Percentiles rank a stretch among this genome's conserved stretches.
Evolutionary conservation across 768 basidiomycete genomes (phyloP).

Genomic region (Roridomyces roridus): DNA sequence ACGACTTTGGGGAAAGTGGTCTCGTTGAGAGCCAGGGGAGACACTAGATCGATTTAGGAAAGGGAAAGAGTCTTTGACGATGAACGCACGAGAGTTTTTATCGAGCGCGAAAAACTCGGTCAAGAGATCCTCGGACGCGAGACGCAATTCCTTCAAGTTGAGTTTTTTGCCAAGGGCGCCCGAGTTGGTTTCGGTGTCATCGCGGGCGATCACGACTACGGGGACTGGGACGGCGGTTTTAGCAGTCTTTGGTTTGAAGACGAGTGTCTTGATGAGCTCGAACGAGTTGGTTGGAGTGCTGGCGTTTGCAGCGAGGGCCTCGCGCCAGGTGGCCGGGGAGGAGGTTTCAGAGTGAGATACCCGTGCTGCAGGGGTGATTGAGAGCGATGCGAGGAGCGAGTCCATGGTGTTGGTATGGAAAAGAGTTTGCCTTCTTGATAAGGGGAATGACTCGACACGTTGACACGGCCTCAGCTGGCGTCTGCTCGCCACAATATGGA

Average conservation of each 20-base stretch:
- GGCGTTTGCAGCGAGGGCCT: conserved; percentile 61
- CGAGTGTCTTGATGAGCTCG: conserved; percentile 84
- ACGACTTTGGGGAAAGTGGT: conserved; percentile 72
- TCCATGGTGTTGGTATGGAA: conserved; percentile 42
- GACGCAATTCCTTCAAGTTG: conserved; percentile 84
- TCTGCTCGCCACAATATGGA: too few species aligned
- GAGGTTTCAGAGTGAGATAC: conserved; percentile 66
- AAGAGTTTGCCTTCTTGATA: conserved; percentile 25
- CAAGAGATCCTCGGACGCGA: conserved; percentile 87
- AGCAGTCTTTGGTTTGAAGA: conserved; percentile 97
- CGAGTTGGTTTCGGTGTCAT: conserved; percentile 84
- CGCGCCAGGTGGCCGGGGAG: conserved; percentile 81
- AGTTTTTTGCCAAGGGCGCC: conserved; percentile 79
- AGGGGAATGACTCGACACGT: conserved; percentile 44
- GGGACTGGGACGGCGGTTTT: conserved; percentile 86
- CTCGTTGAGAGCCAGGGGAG: conserved; percentile 74
- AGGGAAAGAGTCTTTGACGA: conserved; percentile 9
- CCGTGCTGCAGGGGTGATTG: conserved; percentile 58
- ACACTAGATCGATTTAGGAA: conserved; percentile 58
- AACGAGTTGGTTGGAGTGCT: conserved; percentile 59
- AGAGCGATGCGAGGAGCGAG: conserved; percentile 54
- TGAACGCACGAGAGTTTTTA: conserved; percentile 82
- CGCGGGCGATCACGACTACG: conserved; percentile 85
- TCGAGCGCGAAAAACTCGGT: conserved; percentile 83
- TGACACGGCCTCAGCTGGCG: conserved; percentile 33